Evolutionary conservation across 2,329 filamentous ascomycete species (phyloP), one percentile per base, ranked within the genome.

Genomic region (Scedosporium apiospermum): DNA sequence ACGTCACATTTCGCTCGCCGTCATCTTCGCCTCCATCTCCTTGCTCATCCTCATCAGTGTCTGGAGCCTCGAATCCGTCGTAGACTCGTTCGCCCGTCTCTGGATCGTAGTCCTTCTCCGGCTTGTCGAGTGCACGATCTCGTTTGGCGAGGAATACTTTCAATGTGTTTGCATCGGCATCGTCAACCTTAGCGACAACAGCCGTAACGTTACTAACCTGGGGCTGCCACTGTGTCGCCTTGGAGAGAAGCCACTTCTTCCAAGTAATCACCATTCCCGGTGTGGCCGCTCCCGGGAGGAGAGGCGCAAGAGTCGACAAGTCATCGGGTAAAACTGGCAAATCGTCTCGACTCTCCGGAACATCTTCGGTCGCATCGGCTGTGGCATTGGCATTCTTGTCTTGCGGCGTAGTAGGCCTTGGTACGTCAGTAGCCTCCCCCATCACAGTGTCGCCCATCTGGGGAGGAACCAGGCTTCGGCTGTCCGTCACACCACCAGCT

Each of bases 1-100:
- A 88, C 0, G 72, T 68, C 34, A 92, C 64, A 6, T 78, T 78
- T n/a, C 86, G 80, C 58, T 82, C 77, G 1, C 88, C 88, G 64
- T 87, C 80, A 63, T 88, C 82, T 0, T 83, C 82, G 62, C 88
- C 82, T 0, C 83, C 82, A 42, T 78, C 77, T 1, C 79, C 79
- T 0, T 79, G 78, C 0, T 82, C 82, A 0, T 86, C 85, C 10
- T 85, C 83, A 6, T 86, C 81, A 6, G 10, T 12, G 34, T 84
- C 76, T 0, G 88, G 88, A 67, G 86, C 86, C 68, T 96, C 91
- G 66, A 96, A 95, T 6, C 61, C 61, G 65, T 82, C 86, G 68
- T 93, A 96, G 9, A 91, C 74, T 9, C 91, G 82, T 65, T 88
- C 79, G 0, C 91, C 91, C 0, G 88, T 87, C 46, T 82, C 75